Evolutionary conservation across 2,329 filamentous ascomycete species (phyloP).

Genomic region (Xylariomycetidae sp.): DNA sequence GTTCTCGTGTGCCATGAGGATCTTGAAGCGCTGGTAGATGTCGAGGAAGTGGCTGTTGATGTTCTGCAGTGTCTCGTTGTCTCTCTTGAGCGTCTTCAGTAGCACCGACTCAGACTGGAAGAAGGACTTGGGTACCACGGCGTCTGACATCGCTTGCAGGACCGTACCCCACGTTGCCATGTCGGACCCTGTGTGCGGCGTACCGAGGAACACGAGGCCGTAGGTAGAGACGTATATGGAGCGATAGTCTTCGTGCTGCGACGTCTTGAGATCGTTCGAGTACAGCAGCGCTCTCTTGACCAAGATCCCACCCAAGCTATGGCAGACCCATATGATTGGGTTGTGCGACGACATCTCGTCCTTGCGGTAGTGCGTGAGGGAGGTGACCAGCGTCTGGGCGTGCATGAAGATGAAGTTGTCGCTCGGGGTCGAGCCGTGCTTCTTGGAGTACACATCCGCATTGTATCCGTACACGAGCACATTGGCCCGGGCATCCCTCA

Average conservation of each 20-base stretch:
- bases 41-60: conserved; percentile 70
- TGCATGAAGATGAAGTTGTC: conserved; percentile 65
- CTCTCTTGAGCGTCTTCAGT: conserved; percentile 62
- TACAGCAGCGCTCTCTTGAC: conserved; percentile 65
- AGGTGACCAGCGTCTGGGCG: conserved; percentile 61
- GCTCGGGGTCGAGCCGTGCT: conserved; percentile 48
- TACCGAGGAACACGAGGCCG: conserved; percentile 70
- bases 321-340: conserved; percentile 71
- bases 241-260: conserved; percentile 57
- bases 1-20: conserved; percentile 73
- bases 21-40: conserved; percentile 62
- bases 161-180: conserved; percentile 62
- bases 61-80: conserved; percentile 68
- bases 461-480: conserved; percentile 71
- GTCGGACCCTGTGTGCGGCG: conserved; percentile 66
- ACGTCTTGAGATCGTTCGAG: conserved; percentile 54
- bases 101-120: conserved; percentile 63
- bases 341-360: conserved; percentile 49
- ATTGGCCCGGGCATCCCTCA: conserved; percentile 53
- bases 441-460: conserved; percentile 52
- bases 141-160: conserved; percentile 61
- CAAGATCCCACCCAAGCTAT: conserved; percentile 67
- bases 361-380: conserved; percentile 57
- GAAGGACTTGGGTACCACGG: conserved; percentile 58
- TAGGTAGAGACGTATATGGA: conserved; percentile 71